Evolutionary conservation across 441 rosid genomes (phyloP).

Genomic region (Daphne laureola): DNA sequence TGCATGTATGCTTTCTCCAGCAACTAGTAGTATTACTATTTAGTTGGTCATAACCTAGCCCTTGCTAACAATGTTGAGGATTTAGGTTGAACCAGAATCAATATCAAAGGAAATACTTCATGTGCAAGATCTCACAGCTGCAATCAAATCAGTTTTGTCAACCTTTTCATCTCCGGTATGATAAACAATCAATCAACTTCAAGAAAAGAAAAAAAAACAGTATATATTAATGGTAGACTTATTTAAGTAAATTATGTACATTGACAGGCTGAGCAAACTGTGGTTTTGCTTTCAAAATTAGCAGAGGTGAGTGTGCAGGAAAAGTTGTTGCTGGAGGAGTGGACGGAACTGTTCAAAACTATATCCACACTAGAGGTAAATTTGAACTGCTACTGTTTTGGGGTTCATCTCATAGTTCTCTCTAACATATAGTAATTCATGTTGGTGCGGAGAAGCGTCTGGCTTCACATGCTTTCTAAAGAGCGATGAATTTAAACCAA

Average conservation of each 20-base stretch:
- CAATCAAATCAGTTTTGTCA: constrained; percentile 33
- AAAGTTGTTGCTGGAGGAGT: constrained; percentile 49
- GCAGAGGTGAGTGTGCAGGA: constrained; percentile 53
- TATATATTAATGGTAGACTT: neutral
- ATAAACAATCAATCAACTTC: neutral
- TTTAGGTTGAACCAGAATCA: constrained; percentile 37
- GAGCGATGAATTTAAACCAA: neutral
- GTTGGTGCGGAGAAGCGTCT: neutral
- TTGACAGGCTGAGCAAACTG: constrained; percentile 33
- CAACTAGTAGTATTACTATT: neutral
- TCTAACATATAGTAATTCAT: no score
- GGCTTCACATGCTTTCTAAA: neutral
- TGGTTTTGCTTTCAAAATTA: constrained; percentile 39
- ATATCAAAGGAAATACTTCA: constrained; percentile 31
- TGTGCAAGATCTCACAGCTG: constrained; percentile 39
- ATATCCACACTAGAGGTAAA: constrained; percentile 50
- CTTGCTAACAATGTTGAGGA: constrained; percentile 7
- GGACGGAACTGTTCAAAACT: constrained; percentile 38
- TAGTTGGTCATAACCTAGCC: neutral
- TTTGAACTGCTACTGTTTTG: neutral
- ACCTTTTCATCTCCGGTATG: constrained; percentile 37
- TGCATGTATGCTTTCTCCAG: neutral
- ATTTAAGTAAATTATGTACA: neutral
- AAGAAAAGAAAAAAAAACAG: neutral
- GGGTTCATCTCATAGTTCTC: no score